Evolutionary conservation across 2,329 filamentous ascomycete species (phyloP).

Genomic region (Fusarium coicis): DNA sequence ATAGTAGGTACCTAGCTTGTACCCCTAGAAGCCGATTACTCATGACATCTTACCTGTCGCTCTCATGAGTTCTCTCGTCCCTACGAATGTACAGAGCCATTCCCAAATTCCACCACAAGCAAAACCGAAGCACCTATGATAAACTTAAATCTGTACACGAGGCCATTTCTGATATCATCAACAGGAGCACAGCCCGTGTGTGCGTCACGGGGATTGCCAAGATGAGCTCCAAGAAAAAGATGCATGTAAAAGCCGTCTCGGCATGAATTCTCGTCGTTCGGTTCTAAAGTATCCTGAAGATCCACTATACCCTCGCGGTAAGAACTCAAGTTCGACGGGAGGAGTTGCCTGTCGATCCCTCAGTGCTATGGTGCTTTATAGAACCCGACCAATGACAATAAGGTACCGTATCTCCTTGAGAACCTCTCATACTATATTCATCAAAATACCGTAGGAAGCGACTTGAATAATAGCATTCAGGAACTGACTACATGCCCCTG

Average conservation of each 20-base stretch:
- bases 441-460: neutral
- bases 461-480: neutral
- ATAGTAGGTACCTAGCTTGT: neutral
- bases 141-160: neutral
- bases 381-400: neutral
- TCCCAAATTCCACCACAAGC: neutral
- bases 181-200: neutral
- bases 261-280: constrained; percentile 1
- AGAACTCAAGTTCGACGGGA: neutral
- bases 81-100: neutral
- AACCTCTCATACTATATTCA: neutral
- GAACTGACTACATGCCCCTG: neutral
- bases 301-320: neutral
- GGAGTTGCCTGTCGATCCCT: neutral
- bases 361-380: neutral
- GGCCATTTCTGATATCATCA: neutral
- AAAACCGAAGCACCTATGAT: neutral
- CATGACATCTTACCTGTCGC: neutral
- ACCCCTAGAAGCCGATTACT: neutral
- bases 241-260: constrained; percentile 1
- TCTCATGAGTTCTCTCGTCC: neutral
- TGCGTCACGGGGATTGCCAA: constrained; percentile 20
- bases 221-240: constrained; percentile 7
- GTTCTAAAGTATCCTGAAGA: constrained; percentile 2
- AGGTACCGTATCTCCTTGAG: neutral